Percentiles rank a stretch among this genome's conserved stretches.
Conservation (phyloP, 768 basidiomycete genomes). For the Trametes coccinea region DNA sequence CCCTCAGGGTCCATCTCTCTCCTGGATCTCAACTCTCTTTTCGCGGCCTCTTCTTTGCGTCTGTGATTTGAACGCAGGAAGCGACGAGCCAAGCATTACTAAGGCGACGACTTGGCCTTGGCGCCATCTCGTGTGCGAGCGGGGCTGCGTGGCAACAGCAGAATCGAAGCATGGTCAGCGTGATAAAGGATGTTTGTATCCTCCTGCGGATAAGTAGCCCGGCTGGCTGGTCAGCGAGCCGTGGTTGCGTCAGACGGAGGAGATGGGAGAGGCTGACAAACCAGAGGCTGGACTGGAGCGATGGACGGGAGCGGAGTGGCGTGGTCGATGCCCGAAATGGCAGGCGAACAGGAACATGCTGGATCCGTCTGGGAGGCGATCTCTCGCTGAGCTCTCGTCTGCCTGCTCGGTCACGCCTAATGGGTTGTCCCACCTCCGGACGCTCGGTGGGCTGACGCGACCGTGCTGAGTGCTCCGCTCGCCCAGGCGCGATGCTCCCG, state of each 20-base stretch:
- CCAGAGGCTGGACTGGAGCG: not conserved
- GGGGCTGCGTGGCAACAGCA: not conserved
- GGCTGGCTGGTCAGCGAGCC: not conserved
- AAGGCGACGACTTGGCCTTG: not conserved
- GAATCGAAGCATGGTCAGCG: no score
- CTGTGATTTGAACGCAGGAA: no score
- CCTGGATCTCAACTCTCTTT: not conserved
- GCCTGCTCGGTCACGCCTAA: not conserved
- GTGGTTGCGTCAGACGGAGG: not conserved
- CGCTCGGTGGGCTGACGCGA: constrained; percentile 5
- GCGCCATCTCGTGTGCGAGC: not conserved
- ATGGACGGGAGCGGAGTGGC: not conserved
- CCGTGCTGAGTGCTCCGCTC: not conserved
- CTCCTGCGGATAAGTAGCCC: no score
- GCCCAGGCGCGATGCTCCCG: not conserved
- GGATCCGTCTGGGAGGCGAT: not conserved
- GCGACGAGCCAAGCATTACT: no score
- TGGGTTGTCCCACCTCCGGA: not conserved
- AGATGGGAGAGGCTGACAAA: not conserved
- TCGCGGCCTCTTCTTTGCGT: not conserved
- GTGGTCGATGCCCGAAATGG: not conserved
- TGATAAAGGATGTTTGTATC: no score
- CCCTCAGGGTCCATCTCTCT: not conserved
- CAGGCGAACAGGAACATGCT: constrained; percentile 9
- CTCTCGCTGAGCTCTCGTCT: not conserved